phyloP scores from a whole-genome alignment of 495 filamentous ascomycete species.

The Aspergillus biplanus region DNA sequence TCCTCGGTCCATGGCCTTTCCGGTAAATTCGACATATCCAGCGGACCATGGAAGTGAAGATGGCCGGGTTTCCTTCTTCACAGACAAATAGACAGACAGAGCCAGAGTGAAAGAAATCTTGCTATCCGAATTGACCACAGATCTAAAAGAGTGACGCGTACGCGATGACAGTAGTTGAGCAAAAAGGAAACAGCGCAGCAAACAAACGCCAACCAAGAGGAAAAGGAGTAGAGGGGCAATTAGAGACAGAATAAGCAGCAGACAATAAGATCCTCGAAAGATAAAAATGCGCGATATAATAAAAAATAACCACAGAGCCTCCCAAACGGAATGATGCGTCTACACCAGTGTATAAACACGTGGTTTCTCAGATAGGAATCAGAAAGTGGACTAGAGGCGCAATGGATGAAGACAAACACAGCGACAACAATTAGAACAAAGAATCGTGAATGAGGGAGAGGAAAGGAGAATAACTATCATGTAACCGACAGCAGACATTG shows the following conservation, averaged over 20 bases:
- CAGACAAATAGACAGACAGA: constrained; percentile 21
- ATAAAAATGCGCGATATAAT: constrained; percentile 14
- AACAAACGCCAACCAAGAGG: constrained; percentile 16
- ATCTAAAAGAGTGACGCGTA: constrained; percentile 22
- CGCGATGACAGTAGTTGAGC: constrained; percentile 20
- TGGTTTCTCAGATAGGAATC: constrained; percentile 27
- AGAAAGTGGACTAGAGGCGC: constrained; percentile 24
- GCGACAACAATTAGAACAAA: constrained; percentile 18
- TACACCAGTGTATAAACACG: constrained; percentile 34
- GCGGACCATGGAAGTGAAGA: constrained; percentile 42
- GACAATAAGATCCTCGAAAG: constrained; percentile 18
- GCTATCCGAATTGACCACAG: constrained; percentile 6
- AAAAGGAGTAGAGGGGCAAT: constrained; percentile 29
- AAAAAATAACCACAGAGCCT: constrained; percentile 31
- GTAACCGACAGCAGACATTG: constrained; percentile 32
- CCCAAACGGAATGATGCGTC: constrained; percentile 38
- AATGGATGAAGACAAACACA: constrained; percentile 29
- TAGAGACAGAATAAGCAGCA: constrained; percentile 24
- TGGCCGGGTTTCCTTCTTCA: constrained; percentile 18
- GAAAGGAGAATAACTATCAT: constrained; percentile 22
- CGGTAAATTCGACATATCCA: constrained; percentile 52
- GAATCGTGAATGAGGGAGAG: constrained; percentile 23
- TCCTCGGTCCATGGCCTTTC: constrained; percentile 60
- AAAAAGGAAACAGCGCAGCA: constrained; percentile 13
- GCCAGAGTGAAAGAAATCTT: constrained; percentile 4